Evolutionary conservation across 306 rosid species (phyloP).

Genomic region (Cucurbita moschata): DNA sequence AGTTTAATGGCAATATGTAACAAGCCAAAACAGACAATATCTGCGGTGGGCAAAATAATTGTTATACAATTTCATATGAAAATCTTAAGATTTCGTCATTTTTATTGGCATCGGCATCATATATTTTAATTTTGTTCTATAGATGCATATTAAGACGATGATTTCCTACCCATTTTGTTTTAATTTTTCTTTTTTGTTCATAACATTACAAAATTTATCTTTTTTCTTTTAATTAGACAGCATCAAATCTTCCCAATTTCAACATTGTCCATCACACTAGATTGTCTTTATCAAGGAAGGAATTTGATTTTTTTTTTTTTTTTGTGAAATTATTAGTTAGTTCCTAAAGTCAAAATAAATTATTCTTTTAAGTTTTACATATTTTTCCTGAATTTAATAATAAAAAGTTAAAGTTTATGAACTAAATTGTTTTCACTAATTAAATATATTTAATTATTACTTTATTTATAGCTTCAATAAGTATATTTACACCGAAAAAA

Average conservation of each 20-base stretch:
- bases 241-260: neutral
- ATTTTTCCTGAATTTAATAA: too few species aligned
- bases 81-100: neutral
- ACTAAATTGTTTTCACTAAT: too few species aligned
- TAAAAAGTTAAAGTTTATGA: too few species aligned
- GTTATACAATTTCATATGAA: too few species aligned
- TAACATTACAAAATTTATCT: conserved; percentile 5
- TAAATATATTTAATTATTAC: too few species aligned
- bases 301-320: neutral
- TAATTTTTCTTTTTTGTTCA: neutral
- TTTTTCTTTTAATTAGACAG: neutral
- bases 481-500: too few species aligned
- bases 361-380: neutral
- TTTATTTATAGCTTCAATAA: too few species aligned
- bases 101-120: neutral
- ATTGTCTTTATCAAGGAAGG: neutral
- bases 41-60: too few species aligned
- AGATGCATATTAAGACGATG: neutral
- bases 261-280: neutral
- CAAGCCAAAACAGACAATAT: too few species aligned
- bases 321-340: neutral
- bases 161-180: neutral
- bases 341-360: neutral
- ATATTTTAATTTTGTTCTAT: neutral
- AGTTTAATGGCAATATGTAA: too few species aligned